Evolutionary conservation across 306 rosid genomes (phyloP), one percentile per base, ranked within the genome.

Genomic region (Trichosanthes truncata): DNA sequence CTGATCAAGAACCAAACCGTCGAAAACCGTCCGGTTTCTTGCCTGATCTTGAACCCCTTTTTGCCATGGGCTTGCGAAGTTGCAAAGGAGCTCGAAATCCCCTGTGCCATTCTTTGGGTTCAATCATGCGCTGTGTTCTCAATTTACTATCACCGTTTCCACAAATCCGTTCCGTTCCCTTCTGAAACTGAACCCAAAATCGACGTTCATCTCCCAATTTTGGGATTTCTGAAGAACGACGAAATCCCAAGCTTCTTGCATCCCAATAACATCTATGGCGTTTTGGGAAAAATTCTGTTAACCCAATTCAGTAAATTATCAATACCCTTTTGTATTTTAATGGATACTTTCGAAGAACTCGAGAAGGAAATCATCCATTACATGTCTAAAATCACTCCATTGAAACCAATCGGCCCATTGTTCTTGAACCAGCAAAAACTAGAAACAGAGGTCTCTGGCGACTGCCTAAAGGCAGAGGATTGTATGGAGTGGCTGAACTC

Each of bases 31-130:
- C 92, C 87, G 9, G 61, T 91, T 76, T 90, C 92, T 4, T 92
- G 90, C 67, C 76, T 92, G 57, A 83, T 92, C 14, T 80, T 84
- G 82, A 92, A 90, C 80, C 89, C 89, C 0, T 92, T 92, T 71
- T 17, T 88, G 8, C 97, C 97, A 0, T 92, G 97, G 97, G 89
- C 87, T 33, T 66, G 56, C 52, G 97, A 90, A 36, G 90, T 89
- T 0, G 94, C 93, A 3, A 62, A 63, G 14, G 81, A 79, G 8
- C 80, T 83, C 11, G 69, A 61, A 7, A 67, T 88, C 35, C 93
- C 89, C 49, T 89, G 84, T 12, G 86, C 91, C 26, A 31, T 89
- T 57, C 77, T 92, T 1, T 92, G 97, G 97, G 74, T 92, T 60
- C 97, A 92, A 61, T 90, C 94, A 3, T 73, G 73, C 14, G 89